Conservation (phyloP, 768 basidiomycete species). For the Exsudoporus frostii region DNA sequence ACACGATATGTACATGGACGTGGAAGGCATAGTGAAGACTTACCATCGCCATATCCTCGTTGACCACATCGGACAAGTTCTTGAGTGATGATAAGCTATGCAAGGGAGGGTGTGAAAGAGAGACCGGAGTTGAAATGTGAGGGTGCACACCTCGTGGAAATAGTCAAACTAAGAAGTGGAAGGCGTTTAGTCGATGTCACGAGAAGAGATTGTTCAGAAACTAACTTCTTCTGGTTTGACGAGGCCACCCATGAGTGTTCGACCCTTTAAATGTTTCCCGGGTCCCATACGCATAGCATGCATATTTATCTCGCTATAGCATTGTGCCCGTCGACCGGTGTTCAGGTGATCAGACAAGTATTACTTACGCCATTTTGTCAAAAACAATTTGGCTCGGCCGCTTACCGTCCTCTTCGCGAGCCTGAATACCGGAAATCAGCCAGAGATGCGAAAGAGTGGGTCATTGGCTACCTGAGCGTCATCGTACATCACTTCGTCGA, state of each 20-base stretch:
- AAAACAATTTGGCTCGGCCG: conserved; percentile 73
- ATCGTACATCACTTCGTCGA: conserved; percentile 61
- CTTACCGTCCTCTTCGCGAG: conserved; percentile 88
- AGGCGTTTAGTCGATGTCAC: conserved; percentile 1
- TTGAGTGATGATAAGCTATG: conserved; percentile 58
- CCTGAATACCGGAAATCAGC: conserved; percentile 29
- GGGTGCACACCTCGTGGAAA: conserved; percentile 65
- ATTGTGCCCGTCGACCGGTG: background rate
- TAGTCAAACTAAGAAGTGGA: conserved; percentile 51
- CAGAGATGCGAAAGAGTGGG: conserved; percentile 12
- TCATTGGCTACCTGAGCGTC: conserved; percentile 31
- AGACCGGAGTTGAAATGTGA: background rate
- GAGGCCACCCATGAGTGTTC: conserved; percentile 67
- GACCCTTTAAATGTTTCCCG: conserved; percentile 78
- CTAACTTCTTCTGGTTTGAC: conserved; percentile 72
- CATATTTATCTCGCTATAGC: conserved; percentile 56
- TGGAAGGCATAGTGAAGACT: background rate
- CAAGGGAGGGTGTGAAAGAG: background rate
- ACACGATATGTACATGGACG: background rate
- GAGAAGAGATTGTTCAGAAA: background rate
- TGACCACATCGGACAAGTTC: conserved; percentile 54
- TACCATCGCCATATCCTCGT: conserved; percentile 69
- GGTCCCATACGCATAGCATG: conserved; percentile 94
- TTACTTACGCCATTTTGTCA: conserved; percentile 72
- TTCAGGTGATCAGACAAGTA: background rate